These are phyloP conservation scores for Panaeolus cyanescens DNA, from an alignment of 768 basidiomycete genomes.

Conservation along the genomic window DNA sequence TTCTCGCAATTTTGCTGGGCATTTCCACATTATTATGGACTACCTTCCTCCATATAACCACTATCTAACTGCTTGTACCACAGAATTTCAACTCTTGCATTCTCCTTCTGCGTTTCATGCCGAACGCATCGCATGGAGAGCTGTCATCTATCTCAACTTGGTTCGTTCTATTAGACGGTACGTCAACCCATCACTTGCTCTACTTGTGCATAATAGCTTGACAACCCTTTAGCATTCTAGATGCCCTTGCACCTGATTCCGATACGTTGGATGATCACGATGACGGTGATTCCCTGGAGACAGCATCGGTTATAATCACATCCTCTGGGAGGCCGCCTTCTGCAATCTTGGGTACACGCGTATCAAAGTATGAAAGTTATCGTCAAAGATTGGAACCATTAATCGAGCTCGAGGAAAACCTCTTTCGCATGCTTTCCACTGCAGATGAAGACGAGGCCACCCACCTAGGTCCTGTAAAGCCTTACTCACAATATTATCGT, in stretches of 20 bases:
- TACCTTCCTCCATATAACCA: not conserved
- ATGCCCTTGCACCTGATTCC: conserved; percentile 67
- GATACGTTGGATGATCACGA: conserved; percentile 63
- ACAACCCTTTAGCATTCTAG: conserved; percentile 55
- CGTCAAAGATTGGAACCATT: conserved; percentile 67
- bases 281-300: conserved; percentile 51
- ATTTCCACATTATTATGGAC: not conserved
- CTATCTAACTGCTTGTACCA: conserved; percentile 9
- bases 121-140: conserved; percentile 83
- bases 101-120: conserved; percentile 75
- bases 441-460: conserved; percentile 74
- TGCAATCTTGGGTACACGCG: conserved; percentile 48
- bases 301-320: conserved; percentile 52
- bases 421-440: conserved; percentile 67
- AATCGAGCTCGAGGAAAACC: conserved; percentile 64
- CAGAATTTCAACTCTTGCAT: conserved; percentile 86
- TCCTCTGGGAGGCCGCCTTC: conserved; percentile 52
- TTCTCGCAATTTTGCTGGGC: not conserved
- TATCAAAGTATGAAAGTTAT: conserved; percentile 66
- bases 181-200: conserved; percentile 21
- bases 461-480: conserved; percentile 44
- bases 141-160: conserved; percentile 87
- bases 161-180: conserved; percentile 80
- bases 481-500: conserved; percentile 25
- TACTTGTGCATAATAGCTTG: conserved; percentile 12